These are phyloP conservation scores for Calocybe gangraenosa DNA, from an alignment of 768 basidiomycete species.

Conservation along the genomic window DNA sequence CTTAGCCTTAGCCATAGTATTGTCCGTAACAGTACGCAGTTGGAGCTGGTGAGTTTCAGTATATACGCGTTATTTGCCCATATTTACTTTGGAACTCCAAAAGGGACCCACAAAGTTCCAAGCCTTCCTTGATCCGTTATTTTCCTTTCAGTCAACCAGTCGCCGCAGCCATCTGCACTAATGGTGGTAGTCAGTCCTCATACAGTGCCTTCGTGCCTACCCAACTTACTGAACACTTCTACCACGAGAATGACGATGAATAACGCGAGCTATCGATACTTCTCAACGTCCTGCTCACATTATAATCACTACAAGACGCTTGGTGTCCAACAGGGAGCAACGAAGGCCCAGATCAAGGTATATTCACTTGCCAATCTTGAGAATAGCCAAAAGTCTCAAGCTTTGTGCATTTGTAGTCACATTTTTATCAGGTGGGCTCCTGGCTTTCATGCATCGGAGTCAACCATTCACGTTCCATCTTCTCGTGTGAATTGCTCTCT, in stretches of 20 bases:
- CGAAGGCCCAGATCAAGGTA: conserved; percentile 42
- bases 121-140: no score
- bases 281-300: conserved; percentile 20
- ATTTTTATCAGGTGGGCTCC: conserved; percentile 34
- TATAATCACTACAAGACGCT: conserved; percentile 36
- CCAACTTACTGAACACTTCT: background rate
- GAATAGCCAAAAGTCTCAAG: background rate
- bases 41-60: no score
- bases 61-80: no score
- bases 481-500: background rate
- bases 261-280: conserved; percentile 6
- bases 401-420: conserved; percentile 25
- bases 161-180: background rate
- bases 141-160: no score
- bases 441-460: background rate
- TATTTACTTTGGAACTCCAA: no score
- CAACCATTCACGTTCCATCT: background rate
- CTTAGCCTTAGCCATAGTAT: no score
- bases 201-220: background rate
- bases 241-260: background rate
- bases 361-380: background rate
- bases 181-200: background rate
- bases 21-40: no score
- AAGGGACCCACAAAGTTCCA: no score
- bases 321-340: conserved; percentile 31